Evolutionary conservation across 2,329 filamentous ascomycete genomes (phyloP), one percentile per base, ranked within the genome.

Genomic region (Remersonia thermophila): DNA sequence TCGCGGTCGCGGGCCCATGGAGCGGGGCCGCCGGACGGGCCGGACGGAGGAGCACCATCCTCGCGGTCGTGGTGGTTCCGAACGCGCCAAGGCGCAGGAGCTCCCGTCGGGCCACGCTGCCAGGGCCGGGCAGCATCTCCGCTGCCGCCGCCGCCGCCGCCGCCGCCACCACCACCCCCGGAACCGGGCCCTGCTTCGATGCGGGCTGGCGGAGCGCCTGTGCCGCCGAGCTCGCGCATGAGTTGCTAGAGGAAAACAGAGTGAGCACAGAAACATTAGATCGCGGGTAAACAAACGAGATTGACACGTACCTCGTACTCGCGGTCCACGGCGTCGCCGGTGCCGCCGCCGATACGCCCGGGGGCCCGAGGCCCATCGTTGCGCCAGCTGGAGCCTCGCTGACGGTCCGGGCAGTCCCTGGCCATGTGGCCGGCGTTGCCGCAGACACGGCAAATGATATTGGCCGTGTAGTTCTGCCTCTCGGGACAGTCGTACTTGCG

Each of bases 381-480:
- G 52, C 91, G 86, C 84, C 85, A 95, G 59, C 83, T 87, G 31
- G 80, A 77, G 51, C 91, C 91, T 55, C 83, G 78, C 65, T 91
- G 83, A 56, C 91, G 73, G 55, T 98, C 91, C 31, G 89, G 86
- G 73, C 91, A 98, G 63, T 98, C 91, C 51, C 89, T 80, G 49
- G 87, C 91, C 86, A 98, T 95, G 53, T 98, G 91, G 14, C 91
- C 91, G 47, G 91, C 87, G 57, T 96, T 95, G 49, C 91, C 91
- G 65, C 91, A 98, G 51, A 95, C 83, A 52, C 89, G 87, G 64
- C 91, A 98, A 56, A 98, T 96, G 58, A 98, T 96, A 62, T 86
- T 96, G 52, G 91, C 87, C n/a, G 91, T 98, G 63, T 82, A 96
- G 64, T 98, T 98, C 57, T 87, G 84, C 60, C 91, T 84, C 64